Evolutionary conservation across 768 basidiomycete genomes (phyloP), one percentile per base, ranked within the genome.

Genomic region (Hypholoma sublateritium): DNA sequence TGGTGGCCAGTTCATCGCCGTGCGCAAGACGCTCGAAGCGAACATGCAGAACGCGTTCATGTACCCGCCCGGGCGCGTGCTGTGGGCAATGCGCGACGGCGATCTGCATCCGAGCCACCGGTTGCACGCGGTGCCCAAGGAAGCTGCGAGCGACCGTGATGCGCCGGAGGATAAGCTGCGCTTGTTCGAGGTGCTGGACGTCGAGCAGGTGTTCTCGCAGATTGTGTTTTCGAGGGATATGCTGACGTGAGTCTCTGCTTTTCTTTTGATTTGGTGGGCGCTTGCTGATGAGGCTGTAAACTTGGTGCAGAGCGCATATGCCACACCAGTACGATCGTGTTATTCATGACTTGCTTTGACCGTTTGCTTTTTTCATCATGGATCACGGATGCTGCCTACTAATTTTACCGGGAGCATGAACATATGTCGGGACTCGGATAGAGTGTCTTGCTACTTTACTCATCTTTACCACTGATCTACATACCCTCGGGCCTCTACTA

Each of bases 21-120:
- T 89, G 56, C 83, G 91, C 44, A 93, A 90, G 76, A 92, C 91
- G 2, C 78, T 93, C 0, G 89, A 93, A 68, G 91, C 90, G 44
- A 91, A 89, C 57, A 93, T 93, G 91, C 80, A 84, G 48, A 82
- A 79, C 75, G 73, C 82, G 2, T 79, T 86, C 61, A 79, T 91
- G 68, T 91, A 82, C 59, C 91, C 91, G 12, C 88, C 91, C 0
- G 91, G 90, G 2, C 80, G 85, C 7, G 85, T 93, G 14, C 77
- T 90, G 32, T 92, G 90, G 91, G 91, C 86, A 5, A 76, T 91
- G 69, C 81, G 88, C 55, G 86, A 92, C 56, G 78, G 80, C 46
- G 87, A 91, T 69, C 67, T 93, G 21, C 84, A 87, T 53, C 81
- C 81, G 8, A 74, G 82, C 0, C 82, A 86, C 69, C 79, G 77